Percentiles rank a stretch among this genome's conserved stretches.
Conservation (phyloP, 139 green algal genomes). For the Desmodesmus armatus region DNA sequence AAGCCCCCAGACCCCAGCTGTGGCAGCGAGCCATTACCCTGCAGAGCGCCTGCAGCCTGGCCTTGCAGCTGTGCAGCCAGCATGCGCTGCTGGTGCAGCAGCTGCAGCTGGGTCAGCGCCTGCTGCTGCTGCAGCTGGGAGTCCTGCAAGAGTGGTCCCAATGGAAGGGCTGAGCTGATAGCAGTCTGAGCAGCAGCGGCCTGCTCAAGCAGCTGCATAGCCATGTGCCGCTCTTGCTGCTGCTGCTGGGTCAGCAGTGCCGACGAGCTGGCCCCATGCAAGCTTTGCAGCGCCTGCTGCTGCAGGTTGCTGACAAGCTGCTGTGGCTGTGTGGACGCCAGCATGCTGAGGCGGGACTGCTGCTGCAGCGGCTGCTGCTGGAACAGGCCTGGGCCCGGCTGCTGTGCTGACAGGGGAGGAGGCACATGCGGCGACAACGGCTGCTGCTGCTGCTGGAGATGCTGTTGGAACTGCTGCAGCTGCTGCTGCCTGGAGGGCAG, state of each 20-base stretch:
- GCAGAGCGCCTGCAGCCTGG: not conserved
- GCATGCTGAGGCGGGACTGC: not conserved
- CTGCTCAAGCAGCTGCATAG: not conserved
- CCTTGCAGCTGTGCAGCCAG: conserved; percentile 18
- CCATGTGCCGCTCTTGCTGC: conserved; percentile 4
- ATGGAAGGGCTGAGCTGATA: not conserved
- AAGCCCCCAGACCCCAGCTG: not conserved
- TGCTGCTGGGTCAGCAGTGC: not conserved
- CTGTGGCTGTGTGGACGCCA: conserved; percentile 3
- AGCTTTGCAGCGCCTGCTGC: not conserved
- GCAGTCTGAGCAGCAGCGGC: not conserved
- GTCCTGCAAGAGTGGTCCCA: not conserved
- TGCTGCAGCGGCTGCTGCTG: conserved; percentile 7
- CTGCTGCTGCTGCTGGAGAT: not conserved
- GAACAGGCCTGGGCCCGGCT: not conserved
- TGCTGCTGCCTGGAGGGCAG: not conserved
- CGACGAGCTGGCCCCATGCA: too few species aligned
- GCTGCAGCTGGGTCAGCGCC: conserved; percentile 1
- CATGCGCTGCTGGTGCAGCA: conserved; percentile 36
- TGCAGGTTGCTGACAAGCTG: not conserved
- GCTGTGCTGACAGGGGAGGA: conserved; percentile 7
- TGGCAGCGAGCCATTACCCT: not conserved
- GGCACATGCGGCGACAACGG: conserved; percentile 7
- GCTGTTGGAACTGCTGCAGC: conserved; percentile 17
- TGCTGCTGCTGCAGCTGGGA: conserved; percentile 32